These are phyloP conservation scores for Metschnikowia gelsemii DNA, from an alignment of 805 yeast species.

Conservation along the genomic window DNA sequence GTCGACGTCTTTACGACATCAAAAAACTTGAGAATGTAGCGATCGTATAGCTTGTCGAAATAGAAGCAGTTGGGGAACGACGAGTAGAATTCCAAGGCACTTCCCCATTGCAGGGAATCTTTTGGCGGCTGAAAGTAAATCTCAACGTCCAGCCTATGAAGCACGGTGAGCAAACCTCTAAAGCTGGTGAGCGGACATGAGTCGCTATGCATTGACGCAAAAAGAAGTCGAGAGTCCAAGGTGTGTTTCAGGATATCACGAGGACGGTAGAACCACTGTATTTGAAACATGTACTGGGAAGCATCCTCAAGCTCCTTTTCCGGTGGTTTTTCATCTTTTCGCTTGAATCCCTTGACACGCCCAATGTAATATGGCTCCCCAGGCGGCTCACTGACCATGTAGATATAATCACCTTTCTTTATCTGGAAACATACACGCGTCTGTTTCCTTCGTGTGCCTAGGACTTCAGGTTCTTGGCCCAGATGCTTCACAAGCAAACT, in stretches of 20 bases:
- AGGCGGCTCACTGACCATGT: constrained; percentile 87
- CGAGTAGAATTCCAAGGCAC: constrained; percentile 49
- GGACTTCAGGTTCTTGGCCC: constrained; percentile 10
- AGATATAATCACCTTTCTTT: constrained; percentile 65
- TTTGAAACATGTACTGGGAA: constrained; percentile 55
- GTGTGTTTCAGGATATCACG: constrained; percentile 71
- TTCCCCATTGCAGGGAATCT: constrained; percentile 10
- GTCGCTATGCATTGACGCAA: constrained; percentile 84
- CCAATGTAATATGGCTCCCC: constrained; percentile 94
- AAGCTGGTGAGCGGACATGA: constrained; percentile 71
- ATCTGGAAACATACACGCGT: constrained; percentile 32
- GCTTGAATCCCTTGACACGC: constrained; percentile 67
- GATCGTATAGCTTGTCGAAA: constrained; percentile 80
- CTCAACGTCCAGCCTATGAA: constrained; percentile 64
- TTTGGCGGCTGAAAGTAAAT: constrained; percentile 30
- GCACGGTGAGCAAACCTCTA: constrained; percentile 73
- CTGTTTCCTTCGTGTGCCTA: constrained; percentile 8
- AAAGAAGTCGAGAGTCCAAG: constrained; percentile 71
- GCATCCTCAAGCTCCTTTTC: constrained; percentile 30
- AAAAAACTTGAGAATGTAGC: constrained; percentile 80
- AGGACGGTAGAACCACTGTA: constrained; percentile 92
- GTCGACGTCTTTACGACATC: constrained; percentile 66
- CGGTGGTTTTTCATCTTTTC: constrained; percentile 8
- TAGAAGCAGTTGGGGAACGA: constrained; percentile 70
- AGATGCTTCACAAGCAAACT: constrained; percentile 11